Percentiles rank a stretch among this genome's conserved stretches.
Evolutionary conservation across 2,329 filamentous ascomycete genomes (phyloP).

Genomic region (Fusarium mundagurra): DNA sequence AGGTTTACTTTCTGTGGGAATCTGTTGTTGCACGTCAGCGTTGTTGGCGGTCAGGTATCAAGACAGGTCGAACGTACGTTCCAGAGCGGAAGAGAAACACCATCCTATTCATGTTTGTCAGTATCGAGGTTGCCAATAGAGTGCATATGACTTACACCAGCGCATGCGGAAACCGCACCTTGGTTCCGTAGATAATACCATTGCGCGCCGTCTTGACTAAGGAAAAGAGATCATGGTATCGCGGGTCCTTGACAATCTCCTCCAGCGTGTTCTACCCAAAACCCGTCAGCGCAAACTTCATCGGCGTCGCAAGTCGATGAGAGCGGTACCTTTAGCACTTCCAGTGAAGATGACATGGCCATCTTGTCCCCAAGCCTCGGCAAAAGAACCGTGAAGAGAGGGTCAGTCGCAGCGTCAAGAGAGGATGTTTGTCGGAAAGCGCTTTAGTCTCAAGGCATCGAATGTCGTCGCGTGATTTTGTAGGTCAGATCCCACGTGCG

Average conservation of each 20-base stretch:
- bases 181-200: conserved; percentile 94
- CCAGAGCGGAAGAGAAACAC: conserved; percentile 95
- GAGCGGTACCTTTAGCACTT: conserved; percentile 43
- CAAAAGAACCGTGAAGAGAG: conserved; percentile 17
- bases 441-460: conserved; percentile 21
- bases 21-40: conserved; percentile 46
- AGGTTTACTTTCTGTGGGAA: conserved; percentile 80
- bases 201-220: conserved; percentile 95
- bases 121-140: not conserved
- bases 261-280: conserved; percentile 71
- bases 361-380: conserved; percentile 40
- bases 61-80: conserved; percentile 64
- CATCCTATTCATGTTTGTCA: conserved; percentile 69
- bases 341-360: conserved; percentile 42
- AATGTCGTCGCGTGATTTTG: conserved; percentile 22
- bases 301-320: not conserved
- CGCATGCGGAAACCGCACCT: conserved; percentile 98
- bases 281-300: conserved; percentile 15
- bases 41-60: not conserved
- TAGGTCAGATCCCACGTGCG: conserved; percentile 1
- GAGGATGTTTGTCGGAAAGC: conserved; percentile 4
- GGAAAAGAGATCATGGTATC: conserved; percentile 84
- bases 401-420: conserved; percentile 18
- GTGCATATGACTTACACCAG: conserved; percentile 68
- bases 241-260: conserved; percentile 80